Evolutionary conservation across 2,329 filamentous ascomycete species (phyloP), one percentile per base, ranked within the genome.

Genomic region (Colletotrichum godetiae): DNA sequence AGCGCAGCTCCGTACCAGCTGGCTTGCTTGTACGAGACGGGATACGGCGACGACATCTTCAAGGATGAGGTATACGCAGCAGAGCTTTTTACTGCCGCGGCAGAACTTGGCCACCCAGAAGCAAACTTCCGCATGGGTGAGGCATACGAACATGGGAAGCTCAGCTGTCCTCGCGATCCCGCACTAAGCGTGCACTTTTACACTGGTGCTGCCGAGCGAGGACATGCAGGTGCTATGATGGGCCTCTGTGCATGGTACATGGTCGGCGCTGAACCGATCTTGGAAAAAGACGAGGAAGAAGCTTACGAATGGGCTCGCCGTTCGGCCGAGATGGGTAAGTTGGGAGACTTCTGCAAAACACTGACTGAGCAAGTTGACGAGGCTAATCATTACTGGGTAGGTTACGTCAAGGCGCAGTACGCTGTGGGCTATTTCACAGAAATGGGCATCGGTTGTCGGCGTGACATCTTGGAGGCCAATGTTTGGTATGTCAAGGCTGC

Each of bases 191-290:
- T 99, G 11, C 97, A 99, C 82, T 99, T 98, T 81, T 99, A 99
- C 85, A 99, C 96, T 1, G 93, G 92, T 31, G 96, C 97, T 13
- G 97, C 97, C 2, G 94, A 97, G 79, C 88, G 89, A 58, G 95
- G 94, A 1, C 93, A 98, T 79, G 88, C 95, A 0, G 89, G 92
- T 60, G 96, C 95, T 60, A 98, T 98, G 95, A 98, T 99, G 95
- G 96, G 96, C 5, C 87, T 99, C 10, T 99, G 97, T 83, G 97
- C 97, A 12, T 99, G 97, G 97, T 99, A 98, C 82, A 93, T 98
- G 88, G 93, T 98, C 53, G 97, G 97, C 12, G 97, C 97, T 1
- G 93, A 95, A 77, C 95, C 95, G 0, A 91, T 98, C 15, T 85
- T 99, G 27, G 95, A 98, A 74, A 98, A 97, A 83, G 96, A 99